Conservation (phyloP, 2,329 filamentous ascomycete species). For the Cordyceps sp. region DNA sequence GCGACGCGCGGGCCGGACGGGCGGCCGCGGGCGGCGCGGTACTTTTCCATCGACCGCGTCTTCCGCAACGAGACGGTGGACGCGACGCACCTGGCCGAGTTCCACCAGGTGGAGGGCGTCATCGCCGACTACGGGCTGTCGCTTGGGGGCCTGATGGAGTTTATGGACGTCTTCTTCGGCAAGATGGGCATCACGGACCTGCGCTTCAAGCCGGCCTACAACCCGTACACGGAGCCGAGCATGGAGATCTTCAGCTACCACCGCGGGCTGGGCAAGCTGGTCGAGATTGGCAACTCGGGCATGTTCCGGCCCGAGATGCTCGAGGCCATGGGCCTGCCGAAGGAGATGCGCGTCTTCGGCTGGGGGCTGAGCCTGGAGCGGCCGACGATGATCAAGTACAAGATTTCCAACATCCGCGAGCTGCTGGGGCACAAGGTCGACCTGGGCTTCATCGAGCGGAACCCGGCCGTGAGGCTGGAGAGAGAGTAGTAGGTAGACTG, state of each 20-base stretch:
- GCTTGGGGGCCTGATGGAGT: constrained; percentile 77
- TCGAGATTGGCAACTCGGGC: constrained; percentile 94
- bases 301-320: constrained; percentile 99
- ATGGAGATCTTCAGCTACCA: constrained; percentile 99
- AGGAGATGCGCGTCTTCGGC: constrained; percentile 83
- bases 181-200: constrained; percentile 83
- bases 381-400: constrained; percentile 96
- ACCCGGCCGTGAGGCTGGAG: constrained; percentile 78
- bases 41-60: constrained; percentile 96
- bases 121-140: constrained; percentile 94
- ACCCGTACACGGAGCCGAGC: constrained; percentile 63
- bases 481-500: constrained; percentile 40
- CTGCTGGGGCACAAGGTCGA: constrained; percentile 92
- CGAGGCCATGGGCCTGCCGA: constrained; percentile 83
- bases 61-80: constrained; percentile 98
- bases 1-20: constrained; percentile 60
- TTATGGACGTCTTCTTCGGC: constrained; percentile 89
- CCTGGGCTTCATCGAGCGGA: constrained; percentile 78
- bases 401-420: constrained; percentile 79
- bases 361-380: constrained; percentile 85
- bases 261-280: constrained; percentile 72
- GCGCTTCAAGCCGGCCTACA: constrained; percentile 76
- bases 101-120: constrained; percentile 97
- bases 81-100: constrained; percentile 90
- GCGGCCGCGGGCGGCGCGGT: constrained; percentile 54